phyloP scores from a whole-genome alignment of 768 basidiomycete species.

The Boletus rubroflammeus region DNA sequence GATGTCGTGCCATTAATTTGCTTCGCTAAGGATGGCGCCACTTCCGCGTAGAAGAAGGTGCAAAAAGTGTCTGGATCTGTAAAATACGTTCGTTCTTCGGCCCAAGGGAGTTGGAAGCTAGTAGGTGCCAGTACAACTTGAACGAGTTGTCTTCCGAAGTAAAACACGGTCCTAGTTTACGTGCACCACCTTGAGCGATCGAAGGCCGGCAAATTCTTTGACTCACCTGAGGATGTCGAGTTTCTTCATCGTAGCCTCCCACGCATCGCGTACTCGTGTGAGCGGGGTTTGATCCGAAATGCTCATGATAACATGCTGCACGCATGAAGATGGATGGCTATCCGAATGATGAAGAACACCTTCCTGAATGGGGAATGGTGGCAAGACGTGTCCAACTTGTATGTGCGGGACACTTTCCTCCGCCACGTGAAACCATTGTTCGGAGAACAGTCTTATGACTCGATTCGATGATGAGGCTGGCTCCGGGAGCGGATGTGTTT shows the following conservation, averaged over 20 bases:
- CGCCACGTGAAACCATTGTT: constrained; percentile 15
- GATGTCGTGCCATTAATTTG: constrained; percentile 25
- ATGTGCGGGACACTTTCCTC: constrained; percentile 1
- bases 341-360: constrained; percentile 43
- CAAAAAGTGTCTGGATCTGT: constrained; percentile 17
- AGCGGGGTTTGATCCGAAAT: constrained; percentile 23
- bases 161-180: constrained; percentile 29
- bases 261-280: constrained; percentile 29
- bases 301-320: constrained; percentile 41
- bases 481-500: background rate
- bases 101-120: constrained; percentile 14
- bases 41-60: constrained; percentile 18
- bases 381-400: constrained; percentile 29
- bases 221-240: constrained; percentile 29
- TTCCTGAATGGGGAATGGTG: constrained; percentile 46
- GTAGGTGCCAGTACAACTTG: constrained; percentile 26
- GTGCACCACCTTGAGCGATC: background rate
- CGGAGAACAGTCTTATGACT: constrained; percentile 15
- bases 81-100: constrained; percentile 6
- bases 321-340: constrained; percentile 37
- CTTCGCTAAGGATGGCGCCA: constrained; percentile 19
- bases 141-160: constrained; percentile 26
- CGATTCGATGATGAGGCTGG: background rate
- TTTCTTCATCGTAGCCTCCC: constrained; percentile 29
- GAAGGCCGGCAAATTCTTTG: background rate